Base-by-base conservation (phyloP, 345 rosid genomes). In the Cardamine occulta region DNA sequence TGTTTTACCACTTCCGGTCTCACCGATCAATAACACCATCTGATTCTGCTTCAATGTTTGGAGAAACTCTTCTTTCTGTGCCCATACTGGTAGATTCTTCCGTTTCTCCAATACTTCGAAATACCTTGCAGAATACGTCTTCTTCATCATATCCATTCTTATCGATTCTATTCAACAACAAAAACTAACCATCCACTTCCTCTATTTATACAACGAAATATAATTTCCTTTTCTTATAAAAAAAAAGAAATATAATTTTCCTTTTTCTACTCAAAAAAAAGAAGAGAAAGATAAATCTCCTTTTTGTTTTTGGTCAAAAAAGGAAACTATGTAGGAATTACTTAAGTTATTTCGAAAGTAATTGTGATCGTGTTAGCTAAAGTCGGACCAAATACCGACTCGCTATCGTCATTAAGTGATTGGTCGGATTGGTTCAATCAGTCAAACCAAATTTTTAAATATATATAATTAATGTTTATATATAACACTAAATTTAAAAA, bases 1-100 rank as follows among this genome's bases (percentile, higher is more conserved):
- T 4, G 63, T 57, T 31, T 57, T 57, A 32, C 63, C 63, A 57
- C 63, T 31, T 8, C 62, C 42, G 40, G 40, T 57, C 23, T 57
- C 42, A 57, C 42, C 42, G 1, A 32, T 5, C 23, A 57, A n/a
- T 57, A n/a, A 1, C 23, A 57, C 63, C 0, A 17, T 32, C 63
- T 32, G 40, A 32, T 57, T 57, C 0, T 32, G 7, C 19, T 31
- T 57, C 15, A 57, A 9, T 1, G 42, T 32, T 57, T 57, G 11
- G 42, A 57, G 24, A 57, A 57, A 57, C 42, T 57, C 63, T 10
- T 31, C 62, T 31, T 31, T 57, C 13, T 32, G 42, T 1, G 19
- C 15, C 63, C 42, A 31, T 2, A 57, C 63, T 31, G 63, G 42
- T 57, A 57, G 8, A 2, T 9, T 57, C 42, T 4, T 57, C 14